Base-by-base conservation (phyloP, 2,329 filamentous ascomycete genomes). In the Trichophyton rubrum region DNA sequence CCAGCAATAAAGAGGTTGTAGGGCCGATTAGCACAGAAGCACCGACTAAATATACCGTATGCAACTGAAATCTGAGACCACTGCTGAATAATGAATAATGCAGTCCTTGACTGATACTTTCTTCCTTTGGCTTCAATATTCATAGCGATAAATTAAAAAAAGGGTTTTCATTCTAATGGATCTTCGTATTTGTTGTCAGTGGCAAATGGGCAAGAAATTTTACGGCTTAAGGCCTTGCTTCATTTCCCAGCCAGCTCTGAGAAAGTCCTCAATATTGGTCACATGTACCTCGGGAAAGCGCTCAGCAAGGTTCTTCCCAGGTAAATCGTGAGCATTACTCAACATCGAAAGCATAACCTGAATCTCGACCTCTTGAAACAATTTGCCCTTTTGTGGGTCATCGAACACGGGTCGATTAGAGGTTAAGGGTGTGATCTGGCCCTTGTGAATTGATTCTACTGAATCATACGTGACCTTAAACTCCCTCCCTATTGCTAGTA, bases 301-400 rank as follows among this genome's bases (percentile, higher is more conserved):
- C n/a, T 33, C 53, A n/a, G 53, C 24, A 35, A 56, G 53, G 20
- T 33, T 35, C 30, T 30, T 56, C 13, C 53, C 53, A 17, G 53
- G 53, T n/a, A 56, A 30, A 27, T 56, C 13, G 20, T 56, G 53
- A 3, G 53, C 53, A 22, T 38, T 4, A n/a, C 53, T 56, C 53
- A 56, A 33, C 53, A 56, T 56, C 13, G 53, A 56, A 40, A 56
- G 53, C 53, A 56, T 56, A 15, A 56, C 53, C 15, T 56, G 53
- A 20, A 38, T 2, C 35, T 56, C 53, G n/a, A 56, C 30, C 27
- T 56, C 53, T 15, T 30, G 30, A 15, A 30, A 56, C 30, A 56
- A 20, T 20, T 56, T 15, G n/a, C 53, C 53, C 15, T 56, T 56
- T n/a, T 13, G 24, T 9, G 53, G 53, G 33, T 56, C 53, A 13